Evolutionary conservation across 352 stramenopile genomes (phyloP), one percentile per base, ranked within the genome.

Genomic region (Phytophthora aleatoria): DNA sequence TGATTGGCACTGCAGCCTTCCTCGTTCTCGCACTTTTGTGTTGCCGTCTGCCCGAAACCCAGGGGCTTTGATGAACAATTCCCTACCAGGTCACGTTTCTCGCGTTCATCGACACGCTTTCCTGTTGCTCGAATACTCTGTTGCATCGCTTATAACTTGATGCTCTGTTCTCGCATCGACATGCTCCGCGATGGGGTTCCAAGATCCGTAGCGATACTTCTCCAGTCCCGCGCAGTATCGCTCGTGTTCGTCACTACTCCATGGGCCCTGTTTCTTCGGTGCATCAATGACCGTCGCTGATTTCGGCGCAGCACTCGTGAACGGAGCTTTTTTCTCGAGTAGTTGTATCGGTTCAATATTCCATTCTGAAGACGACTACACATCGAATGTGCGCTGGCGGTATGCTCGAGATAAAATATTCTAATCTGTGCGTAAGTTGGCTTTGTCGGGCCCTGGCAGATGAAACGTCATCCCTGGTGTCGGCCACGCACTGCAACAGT

Each of bases 181-280:
- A 15, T 61, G 27, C 2, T 52, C 24, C 0, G 62, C 56, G n/a
- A 70, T 53, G 3, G 47, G 27, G 15, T 45, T 45, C 20, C 62
- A 70, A 13, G 62, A 60, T 20, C 62, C 62, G 31, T 61, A 61
- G 3, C 48, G 56, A 48, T 50, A 66, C 5, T n/a, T 56, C 15
- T 54, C 33, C 1, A 70, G 63, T 38, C 50, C 63, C 26, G 36
- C 33, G 28, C 42, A 57, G 24, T 70, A 66, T 12, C 63, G 41
- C 20, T 61, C 50, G 36, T 65, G 57, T 50, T 70, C 63, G n/a
- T 66, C 50, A 27, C 36, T 57, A 38, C 61, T 64, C 61, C 61
- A 69, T 13, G 54, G 30, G 5, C 61, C 61, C 24, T 8, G 49
- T 2, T 64, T 67, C 38, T 15, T 43, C 9, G 5, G 38, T 8